Percentiles rank a stretch among this genome's conserved stretches.
phyloP scores from a whole-genome alignment of 257 asterid genomes.

The Leptodermis oblonga region DNA sequence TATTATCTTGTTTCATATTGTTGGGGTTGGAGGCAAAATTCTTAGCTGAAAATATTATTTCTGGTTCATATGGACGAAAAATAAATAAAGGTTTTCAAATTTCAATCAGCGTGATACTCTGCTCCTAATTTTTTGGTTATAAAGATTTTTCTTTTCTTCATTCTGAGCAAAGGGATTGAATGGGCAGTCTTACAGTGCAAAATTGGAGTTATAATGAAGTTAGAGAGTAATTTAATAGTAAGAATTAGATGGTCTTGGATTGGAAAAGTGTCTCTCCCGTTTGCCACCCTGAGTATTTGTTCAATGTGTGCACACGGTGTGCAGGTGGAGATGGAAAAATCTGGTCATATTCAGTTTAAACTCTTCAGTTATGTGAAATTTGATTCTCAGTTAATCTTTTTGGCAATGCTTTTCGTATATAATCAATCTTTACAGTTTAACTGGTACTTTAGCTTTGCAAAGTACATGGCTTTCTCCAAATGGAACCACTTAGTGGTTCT shows the following conservation, averaged over 20 bases:
- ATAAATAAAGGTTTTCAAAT: background rate
- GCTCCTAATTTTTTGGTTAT: background rate
- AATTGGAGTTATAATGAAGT: background rate
- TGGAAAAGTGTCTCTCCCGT: background rate
- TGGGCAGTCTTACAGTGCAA: background rate
- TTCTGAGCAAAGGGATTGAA: background rate
- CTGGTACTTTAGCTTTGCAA: no score
- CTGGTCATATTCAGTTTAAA: no score
- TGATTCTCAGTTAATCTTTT: background rate
- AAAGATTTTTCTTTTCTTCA: background rate
- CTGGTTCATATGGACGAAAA: background rate
- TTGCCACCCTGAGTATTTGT: background rate
- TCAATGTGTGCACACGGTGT: background rate
- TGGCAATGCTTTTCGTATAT: background rate
- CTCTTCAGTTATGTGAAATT: background rate
- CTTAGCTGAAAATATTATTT: slow-evolving; percentile 7
- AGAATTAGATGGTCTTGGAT: background rate
- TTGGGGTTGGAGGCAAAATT: background rate
- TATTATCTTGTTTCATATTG: background rate
- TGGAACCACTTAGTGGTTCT: no score
- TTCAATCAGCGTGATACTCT: no score
- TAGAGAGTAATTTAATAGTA: background rate
- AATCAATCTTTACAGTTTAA: no score
- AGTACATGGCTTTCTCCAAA: no score
- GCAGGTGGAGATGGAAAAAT: background rate